Base-by-base conservation (phyloP, 768 basidiomycete genomes). In the Saitozyma sp. region DNA sequence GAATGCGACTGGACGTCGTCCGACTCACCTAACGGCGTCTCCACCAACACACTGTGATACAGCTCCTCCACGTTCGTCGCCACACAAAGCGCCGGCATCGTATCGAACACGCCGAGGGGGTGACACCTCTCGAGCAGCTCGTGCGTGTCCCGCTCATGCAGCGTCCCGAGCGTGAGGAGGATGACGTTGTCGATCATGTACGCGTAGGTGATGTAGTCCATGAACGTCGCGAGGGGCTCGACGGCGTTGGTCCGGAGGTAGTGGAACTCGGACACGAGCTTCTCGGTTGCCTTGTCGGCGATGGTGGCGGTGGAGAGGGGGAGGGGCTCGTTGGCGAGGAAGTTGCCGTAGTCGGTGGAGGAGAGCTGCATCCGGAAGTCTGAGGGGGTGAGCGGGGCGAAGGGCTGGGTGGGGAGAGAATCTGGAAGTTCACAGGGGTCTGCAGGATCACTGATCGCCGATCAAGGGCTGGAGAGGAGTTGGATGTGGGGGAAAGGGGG, bases 111-210 rank as follows among this genome's bases (percentile, higher is more conserved):
- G 16, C 96, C 96, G 43, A 99, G 84, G 3, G 96, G 96, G 75
- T 99, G 96, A 82, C 96, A 99, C 43, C 96, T 87, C 70, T 94
- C 92, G 43, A 99, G 82, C 4, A 99, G 86, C 77, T 99, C 96
- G 68, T 96, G 92, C 2, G 95, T 97, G 79, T 98, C 95, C 61
- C 96, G 85, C 80, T 97, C 94, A 74, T 98, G 94, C 41, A 99
- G 82, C 0, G 95, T 98, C 19, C 96, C 96, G 14, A 96, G 94
- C 65, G 98, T 99, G 74, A 99, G 85, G 57, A 99, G 85, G 62
- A 99, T 88, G 73, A 99, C 90, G 79, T 99, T 99, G 86, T 99
- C 96, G 76, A 99, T 98, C 96, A 99, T 99, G 82, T 98, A 99
- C 39, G 87, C 92, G 68, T 81, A 98, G 90, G 94, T 98, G 81